These are phyloP conservation scores for Tothia fuscella DNA, from an alignment of 2,329 filamentous ascomycete species.

Conservation along the genomic window DNA sequence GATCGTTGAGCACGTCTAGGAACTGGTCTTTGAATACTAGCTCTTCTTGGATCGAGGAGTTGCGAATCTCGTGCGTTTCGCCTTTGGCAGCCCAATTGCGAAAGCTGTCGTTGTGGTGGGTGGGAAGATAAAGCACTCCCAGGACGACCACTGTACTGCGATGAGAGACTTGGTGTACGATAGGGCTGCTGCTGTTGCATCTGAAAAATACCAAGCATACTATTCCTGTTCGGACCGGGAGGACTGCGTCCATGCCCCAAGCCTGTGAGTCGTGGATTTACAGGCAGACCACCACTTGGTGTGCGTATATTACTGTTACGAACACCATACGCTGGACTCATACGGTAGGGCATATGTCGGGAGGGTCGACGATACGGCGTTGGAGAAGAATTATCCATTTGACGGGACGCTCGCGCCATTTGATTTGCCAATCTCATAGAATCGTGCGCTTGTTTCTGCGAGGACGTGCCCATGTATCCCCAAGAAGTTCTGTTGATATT, in stretches of 20 bases:
- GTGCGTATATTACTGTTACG: background rate
- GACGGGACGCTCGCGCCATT: conserved; percentile 1
- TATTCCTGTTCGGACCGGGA: background rate
- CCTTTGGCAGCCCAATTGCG: background rate
- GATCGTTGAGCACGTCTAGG: background rate
- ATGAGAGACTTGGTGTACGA: background rate
- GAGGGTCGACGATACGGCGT: background rate
- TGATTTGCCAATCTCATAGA: conserved; percentile 2
- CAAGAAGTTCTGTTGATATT: conserved; percentile 2
- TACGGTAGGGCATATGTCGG: background rate
- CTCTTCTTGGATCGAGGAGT: background rate
- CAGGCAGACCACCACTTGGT: background rate
- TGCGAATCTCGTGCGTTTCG: background rate
- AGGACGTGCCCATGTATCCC: background rate
- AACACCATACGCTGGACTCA: background rate
- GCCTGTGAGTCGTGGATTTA: conserved; percentile 1
- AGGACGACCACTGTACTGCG: background rate
- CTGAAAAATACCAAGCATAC: no score
- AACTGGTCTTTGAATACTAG: background rate
- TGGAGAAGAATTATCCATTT: background rate
- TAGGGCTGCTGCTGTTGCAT: no score
- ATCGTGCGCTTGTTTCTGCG: background rate
- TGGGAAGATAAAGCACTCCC: background rate
- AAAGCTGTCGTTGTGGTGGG: background rate
- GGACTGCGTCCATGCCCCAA: conserved; percentile 4